Evolutionary conservation across 1,284 basidiomycete species (phyloP), one percentile per base, ranked within the genome.

Genomic region (Pseudozyma sp.): DNA sequence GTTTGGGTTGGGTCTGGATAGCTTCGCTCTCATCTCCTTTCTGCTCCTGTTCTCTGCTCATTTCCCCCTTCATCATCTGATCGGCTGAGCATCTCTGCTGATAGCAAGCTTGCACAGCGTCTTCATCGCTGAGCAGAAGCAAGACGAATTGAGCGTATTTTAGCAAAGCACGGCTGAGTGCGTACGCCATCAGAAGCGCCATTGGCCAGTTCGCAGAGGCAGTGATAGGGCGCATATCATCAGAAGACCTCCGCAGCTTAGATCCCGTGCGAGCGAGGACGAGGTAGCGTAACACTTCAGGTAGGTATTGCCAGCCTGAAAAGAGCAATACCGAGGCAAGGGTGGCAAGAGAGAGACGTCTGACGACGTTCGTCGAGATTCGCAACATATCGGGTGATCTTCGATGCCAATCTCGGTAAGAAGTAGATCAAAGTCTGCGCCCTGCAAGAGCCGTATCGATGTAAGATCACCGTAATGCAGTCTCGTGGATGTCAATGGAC

Each of bases 71-170:
- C 43, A 25, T 14, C 36, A 51, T 42, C 12, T 50, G 47, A 2
- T n/a, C 10, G 9, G 49, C 66, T n/a, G 66, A 52, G 52, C 52
- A 55, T 0, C 16, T 25, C n/a, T 59, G 45, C 56, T 54, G 55
- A 19, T 59, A 69, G 38, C 66, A 69, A n/a, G 5, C 0, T 14
- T 11, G 52, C 12, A 51, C 60, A 7, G 56, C 56, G 14, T 69
- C 45, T 13, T 57, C 25, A 13, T 69, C 51, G 31, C 18, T 35
- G 11, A 63, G 18, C 21, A 69, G 58, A 47, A 69, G 52, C 36
- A 58, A 38, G 7, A 25, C 52, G n/a, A 69, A 34, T 19, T 45
- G 45, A 9, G 16, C 36, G 25, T 63, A 69, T 55, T 69, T 59
- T 48, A 55, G 16, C 16, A 69, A 25, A 16, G 66, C 66, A 19